Evolutionary conservation across 2,329 filamentous ascomycete species (phyloP), one percentile per base, ranked within the genome.

Genomic region (Xylariaceae sp.): DNA sequence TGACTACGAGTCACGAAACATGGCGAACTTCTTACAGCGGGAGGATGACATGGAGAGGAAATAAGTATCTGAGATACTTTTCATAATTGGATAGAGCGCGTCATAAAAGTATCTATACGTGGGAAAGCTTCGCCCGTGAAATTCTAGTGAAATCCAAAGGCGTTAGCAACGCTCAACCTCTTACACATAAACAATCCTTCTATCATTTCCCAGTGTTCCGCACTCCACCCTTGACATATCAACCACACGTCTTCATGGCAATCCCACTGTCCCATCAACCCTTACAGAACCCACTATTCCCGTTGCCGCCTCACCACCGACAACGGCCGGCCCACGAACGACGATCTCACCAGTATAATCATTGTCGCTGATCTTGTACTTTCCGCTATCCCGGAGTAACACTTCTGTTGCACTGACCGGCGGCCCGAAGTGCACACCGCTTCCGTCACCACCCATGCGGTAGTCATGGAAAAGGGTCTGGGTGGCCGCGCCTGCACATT

Each of bases 401-500:
- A 96, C 63, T 67, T 97, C 91, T 1, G 91, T 76, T 53, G 81
- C 85, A 49, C 85, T 87, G 31, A 93, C 60, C 2, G 91, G 90
- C 9, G 85, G 73, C 3, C 93, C 93, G 57, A 97, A 95, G 62
- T 95, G 89, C 9, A 72, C 70, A 41, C 63, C 67, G 45, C 60
- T 60, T 9, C 64, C 65, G 41, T 52, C 49, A 49, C 60, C 64
- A 29, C 64, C 67, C 47, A 75, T 73, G 51, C 91, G 74, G 63
- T 97, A 97, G 61, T 97, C 91, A 59, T 87, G 94, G 30, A 90
- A 75, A 47, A 87, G 83, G 7, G 87, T 95, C 67, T 97, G 91
- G 1, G 85, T 73, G n/a, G 95, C 79, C 1, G 90, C 85, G 29
- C 93, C 93, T 2, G 90, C 91, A n/a, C 97, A 87, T 46, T 80